Evolutionary conservation across 148 eudicot species (phyloP).

Genomic region (Salicornia ramosissima): DNA sequence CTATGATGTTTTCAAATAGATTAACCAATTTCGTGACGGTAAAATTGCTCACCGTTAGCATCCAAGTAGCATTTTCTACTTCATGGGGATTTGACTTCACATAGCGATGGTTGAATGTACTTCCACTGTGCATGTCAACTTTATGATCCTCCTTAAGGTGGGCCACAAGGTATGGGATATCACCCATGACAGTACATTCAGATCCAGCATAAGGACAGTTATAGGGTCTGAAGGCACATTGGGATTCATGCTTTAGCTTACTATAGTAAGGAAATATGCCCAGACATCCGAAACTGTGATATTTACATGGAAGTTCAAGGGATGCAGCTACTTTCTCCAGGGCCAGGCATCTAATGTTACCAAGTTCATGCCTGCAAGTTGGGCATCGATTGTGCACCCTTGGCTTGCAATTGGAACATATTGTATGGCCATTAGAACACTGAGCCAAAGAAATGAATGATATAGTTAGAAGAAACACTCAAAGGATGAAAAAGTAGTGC

Average conservation of each 20-base stretch:
- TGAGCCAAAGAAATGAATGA: conserved; percentile 28
- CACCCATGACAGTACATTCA: conserved; percentile 76
- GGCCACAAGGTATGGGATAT: conserved; percentile 62
- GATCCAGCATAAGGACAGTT: conserved; percentile 94
- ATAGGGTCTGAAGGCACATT: conserved; percentile 76
- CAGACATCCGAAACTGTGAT: conserved; percentile 63
- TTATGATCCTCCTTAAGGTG: conserved; percentile 87
- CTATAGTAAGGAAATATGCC: conserved; percentile 83
- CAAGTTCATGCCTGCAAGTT: conserved; percentile 96
- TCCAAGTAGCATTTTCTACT: conserved; percentile 92
- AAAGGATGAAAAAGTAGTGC: neutral
- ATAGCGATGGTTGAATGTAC: conserved; percentile 90
- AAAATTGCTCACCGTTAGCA: conserved; percentile 72
- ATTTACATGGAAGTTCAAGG: conserved; percentile 84
- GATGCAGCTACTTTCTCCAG: conserved; percentile 92
- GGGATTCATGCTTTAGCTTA: conserved; percentile 83
- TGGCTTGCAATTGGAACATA: conserved; percentile 87
- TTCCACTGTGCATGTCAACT: conserved; percentile 92
- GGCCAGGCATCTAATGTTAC: conserved; percentile 88
- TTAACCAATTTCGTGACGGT: neutral
- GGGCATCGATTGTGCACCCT: conserved; percentile 95
- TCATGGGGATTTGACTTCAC: conserved; percentile 89
- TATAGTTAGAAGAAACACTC: neutral
- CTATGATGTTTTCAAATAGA: neutral
- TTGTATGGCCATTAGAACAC: conserved; percentile 93